These are phyloP conservation scores for Phascolomyces articulosus DNA, from an alignment of 371 early-diverging fungal species.

Conservation along the genomic window DNA sequence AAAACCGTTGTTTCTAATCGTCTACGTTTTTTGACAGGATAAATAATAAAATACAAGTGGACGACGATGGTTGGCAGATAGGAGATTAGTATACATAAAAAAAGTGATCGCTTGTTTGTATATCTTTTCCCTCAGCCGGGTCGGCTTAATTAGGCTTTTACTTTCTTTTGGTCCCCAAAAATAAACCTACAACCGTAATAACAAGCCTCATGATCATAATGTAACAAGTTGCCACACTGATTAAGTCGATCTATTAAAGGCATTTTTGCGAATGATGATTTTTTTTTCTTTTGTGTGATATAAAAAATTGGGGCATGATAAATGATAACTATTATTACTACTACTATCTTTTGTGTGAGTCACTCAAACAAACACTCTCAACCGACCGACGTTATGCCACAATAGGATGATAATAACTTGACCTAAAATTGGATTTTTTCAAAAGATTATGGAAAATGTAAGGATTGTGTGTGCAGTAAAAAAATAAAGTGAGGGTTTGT, in stretches of 20 bases:
- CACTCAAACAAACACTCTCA: background rate
- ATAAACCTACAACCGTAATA: no score
- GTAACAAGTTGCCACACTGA: background rate
- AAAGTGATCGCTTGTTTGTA: background rate
- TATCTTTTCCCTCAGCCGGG: conserved; percentile 6
- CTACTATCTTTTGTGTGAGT: background rate
- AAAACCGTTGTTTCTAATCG: background rate
- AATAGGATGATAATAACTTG: background rate
- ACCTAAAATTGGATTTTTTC: no score
- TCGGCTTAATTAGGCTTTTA: conserved; percentile 1
- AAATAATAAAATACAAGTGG: background rate
- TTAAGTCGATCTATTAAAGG: no score
- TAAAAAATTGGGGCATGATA: no score
- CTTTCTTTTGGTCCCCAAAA: background rate
- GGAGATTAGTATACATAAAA: background rate
- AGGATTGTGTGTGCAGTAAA: no score
- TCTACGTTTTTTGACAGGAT: background rate
- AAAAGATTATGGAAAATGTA: no score
- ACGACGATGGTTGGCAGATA: background rate
- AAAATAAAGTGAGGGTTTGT: background rate
- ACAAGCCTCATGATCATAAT: background rate
- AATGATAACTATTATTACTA: no score
- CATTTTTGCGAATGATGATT: no score
- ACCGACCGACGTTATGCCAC: conserved; percentile 8
- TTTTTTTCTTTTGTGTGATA: no score